Evolutionary conservation across 352 stramenopile genomes (phyloP).

Genomic region (Aphanomyces invadans): DNA sequence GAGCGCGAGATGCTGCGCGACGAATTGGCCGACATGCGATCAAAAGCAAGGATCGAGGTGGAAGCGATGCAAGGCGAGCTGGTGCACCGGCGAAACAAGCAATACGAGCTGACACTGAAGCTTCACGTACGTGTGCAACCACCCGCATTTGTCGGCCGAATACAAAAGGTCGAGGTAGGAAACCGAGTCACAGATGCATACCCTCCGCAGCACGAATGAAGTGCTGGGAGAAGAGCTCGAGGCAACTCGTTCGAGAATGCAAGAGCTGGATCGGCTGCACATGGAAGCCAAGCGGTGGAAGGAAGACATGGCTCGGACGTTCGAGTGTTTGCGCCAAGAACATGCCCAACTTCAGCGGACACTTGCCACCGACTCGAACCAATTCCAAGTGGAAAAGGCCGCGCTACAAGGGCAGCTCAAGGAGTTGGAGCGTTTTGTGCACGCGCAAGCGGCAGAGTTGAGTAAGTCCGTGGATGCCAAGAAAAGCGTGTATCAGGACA

Average conservation of each 20-base stretch:
- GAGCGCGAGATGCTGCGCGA: constrained; percentile 25
- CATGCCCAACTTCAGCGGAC: constrained; percentile 50
- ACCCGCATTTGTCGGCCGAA: too few species aligned
- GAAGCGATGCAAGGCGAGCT: constrained; percentile 64
- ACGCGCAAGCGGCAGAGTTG: constrained; percentile 28
- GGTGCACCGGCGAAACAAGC: constrained; percentile 59
- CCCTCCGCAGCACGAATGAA: constrained; percentile 33
- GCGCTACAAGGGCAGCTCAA: constrained; percentile 45
- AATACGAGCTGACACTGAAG: constrained; percentile 70
- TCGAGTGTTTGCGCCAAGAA: constrained; percentile 27
- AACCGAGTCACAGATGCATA: constrained; percentile 43
- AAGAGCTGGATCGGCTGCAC: constrained; percentile 43
- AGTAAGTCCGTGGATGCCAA: constrained; percentile 41
- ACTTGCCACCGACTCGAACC: constrained; percentile 34
- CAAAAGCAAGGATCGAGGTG: constrained; percentile 50
- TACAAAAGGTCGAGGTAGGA: constrained; percentile 28
- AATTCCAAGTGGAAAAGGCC: constrained; percentile 23
- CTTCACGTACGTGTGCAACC: constrained; percentile 41
- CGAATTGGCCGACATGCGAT: constrained; percentile 36
- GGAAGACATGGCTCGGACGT: not conserved
- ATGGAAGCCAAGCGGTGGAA: constrained; percentile 18
- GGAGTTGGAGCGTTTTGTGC: constrained; percentile 38
- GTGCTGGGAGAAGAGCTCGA: constrained; percentile 39
- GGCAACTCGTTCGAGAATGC: constrained; percentile 43
- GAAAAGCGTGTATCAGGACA: constrained; percentile 33